Evolutionary conservation across 2,329 filamentous ascomycete species (phyloP).

Genomic region (Ophiocordyceps camponoti-rufipedis): DNA sequence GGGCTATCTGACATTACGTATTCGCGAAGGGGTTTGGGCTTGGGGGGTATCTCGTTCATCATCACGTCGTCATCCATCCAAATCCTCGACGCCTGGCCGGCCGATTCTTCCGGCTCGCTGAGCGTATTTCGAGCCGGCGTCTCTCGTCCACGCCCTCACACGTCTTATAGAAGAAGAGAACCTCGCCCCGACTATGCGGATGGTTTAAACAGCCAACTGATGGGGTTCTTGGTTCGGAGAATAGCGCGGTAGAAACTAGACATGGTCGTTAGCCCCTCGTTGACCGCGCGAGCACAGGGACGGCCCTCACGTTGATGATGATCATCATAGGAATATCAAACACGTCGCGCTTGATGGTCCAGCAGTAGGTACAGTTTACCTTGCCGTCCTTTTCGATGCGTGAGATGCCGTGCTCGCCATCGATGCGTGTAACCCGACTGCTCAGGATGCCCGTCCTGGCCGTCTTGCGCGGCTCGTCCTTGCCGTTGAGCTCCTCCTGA

Average conservation of each 20-base stretch:
- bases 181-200: not conserved
- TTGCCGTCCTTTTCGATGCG: conserved; percentile 74
- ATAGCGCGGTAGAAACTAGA: conserved; percentile 40
- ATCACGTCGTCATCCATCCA: not conserved
- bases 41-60: conserved; percentile 1
- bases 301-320: conserved; percentile 76
- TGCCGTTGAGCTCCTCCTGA: conserved; percentile 34
- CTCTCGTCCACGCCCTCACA: not conserved
- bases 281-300: no score
- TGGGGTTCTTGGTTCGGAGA: conserved; percentile 37
- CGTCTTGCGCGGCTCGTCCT: conserved; percentile 26
- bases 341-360: conserved; percentile 90
- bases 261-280: conserved; percentile 5
- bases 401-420: conserved; percentile 62
- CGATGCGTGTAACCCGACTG: conserved; percentile 41
- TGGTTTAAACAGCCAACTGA: conserved; percentile 32
- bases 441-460: conserved; percentile 29
- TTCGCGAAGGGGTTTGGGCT: not conserved
- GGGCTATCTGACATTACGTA: not conserved
- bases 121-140: not conserved
- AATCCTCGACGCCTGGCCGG: not conserved
- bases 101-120: not conserved
- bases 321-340: conserved; percentile 99
- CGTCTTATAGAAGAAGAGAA: no score
- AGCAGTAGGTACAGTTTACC: conserved; percentile 89